Evolutionary conservation across 345 rosid genomes (phyloP).

Genomic region (Barbarea vulgaris): DNA sequence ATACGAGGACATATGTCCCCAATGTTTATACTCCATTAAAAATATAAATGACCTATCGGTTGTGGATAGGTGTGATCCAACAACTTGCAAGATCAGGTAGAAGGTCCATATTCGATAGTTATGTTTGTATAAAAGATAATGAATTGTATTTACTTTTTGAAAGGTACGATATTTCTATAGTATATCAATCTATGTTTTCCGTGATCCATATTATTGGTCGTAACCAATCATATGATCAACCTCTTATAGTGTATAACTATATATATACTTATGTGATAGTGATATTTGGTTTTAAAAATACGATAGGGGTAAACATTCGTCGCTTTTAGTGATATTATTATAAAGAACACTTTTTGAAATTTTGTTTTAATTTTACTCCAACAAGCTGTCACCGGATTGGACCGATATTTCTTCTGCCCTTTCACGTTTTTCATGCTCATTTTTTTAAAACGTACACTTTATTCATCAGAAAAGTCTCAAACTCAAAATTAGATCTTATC

Average conservation of each 20-base stretch:
- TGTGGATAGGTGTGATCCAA: constrained; percentile 15
- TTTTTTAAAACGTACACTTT: background rate
- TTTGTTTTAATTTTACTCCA: background rate
- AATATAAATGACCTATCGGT: background rate
- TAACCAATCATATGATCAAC: background rate
- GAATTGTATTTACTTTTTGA: background rate
- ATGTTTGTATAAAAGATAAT: background rate
- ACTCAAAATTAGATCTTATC: background rate
- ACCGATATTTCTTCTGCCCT: background rate
- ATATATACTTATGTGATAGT: background rate
- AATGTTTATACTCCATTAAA: background rate
- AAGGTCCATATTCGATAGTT: background rate
- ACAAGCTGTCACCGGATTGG: constrained; percentile 2
- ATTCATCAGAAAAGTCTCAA: background rate
- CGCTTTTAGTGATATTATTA: background rate
- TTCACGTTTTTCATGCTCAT: constrained; percentile 15
- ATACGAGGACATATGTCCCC: background rate
- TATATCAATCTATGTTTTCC: background rate
- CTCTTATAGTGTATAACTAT: background rate
- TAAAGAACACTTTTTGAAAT: background rate
- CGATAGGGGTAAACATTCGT: background rate
- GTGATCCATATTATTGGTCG: background rate
- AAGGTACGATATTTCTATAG: background rate
- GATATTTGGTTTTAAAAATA: background rate
- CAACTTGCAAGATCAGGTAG: background rate